Base-by-base conservation (phyloP, 2,329 filamentous ascomycete species). In the Coniochaeta hoffmannii region DNA sequence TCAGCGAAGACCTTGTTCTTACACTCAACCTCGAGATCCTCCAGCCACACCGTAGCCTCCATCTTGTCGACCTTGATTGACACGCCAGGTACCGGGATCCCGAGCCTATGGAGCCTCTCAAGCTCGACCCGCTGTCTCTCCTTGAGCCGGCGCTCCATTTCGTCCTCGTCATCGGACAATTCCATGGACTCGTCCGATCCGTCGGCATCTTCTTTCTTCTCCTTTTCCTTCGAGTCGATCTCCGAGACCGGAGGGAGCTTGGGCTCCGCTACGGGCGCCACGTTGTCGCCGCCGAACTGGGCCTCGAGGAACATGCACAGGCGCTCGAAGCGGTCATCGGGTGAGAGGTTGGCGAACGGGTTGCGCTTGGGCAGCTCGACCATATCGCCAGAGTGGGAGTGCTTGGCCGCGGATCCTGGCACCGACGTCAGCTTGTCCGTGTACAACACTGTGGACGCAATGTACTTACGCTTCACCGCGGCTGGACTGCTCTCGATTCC, bases 241-340 rank as follows among this genome's bases (percentile, higher is more conserved):
- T 19, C 26, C 7, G 49, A 51, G 28, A 6, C 15, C 5, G 46
- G 38, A 0, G 76, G 74, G 2, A 84, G 69, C 69, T 85, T 81
- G 57, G 90, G 74, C 65, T 72, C 75, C 36, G 86, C 80, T 61
- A 97, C 88, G 4, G 93, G 91, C 0, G 81, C 78, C 56, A 97
- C 85, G 57, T 90, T 87, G 60, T 94, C 87, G 31, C 83, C 78
- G 59, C 94, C 94, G 67, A 99, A 99, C 69, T 99, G 94, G 2
- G 92, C 89, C 76, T 99, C 94, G 14, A 99, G 86, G 76, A 99
- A 96, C 84, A 96, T 89, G 73, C 95, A 88, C 19, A 99, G 83
- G 32, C 93, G 86, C 59, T 87, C 83, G 38, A 97, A 84, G 38
- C 90, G 87, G 63, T 96, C 90, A 46, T 87, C 78, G 0, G 91